Evolutionary conservation across 176 grass and related monocot genomes (phyloP), one percentile per base, ranked within the genome.

Genomic region (Poa annua): DNA sequence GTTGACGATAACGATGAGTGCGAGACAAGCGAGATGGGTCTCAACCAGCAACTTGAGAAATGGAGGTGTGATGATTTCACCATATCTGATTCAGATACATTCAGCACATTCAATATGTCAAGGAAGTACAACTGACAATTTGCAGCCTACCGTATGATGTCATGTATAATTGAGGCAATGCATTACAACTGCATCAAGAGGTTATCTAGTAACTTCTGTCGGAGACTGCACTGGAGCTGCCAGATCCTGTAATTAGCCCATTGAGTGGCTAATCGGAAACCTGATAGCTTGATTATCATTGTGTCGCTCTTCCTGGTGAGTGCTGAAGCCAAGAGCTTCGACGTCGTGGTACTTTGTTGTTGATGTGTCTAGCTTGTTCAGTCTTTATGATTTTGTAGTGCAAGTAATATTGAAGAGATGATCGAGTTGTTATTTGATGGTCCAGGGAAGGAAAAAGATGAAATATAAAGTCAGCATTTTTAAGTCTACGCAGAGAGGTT

Each of bases 61-160:
- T 97, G 95, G 95, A 91, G 89, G 79, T 81, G 51, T 20, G 74
- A 91, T 74, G 85, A 80, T 72, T 87, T 88, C 25, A 85, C 88
- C 77, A 90, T 91, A 79, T 81, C 91, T 0, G 77, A 89, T 79
- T 94, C 88, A 29, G 74, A 80, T 79, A 83, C 86, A 22, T 91
- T 82, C 21, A 86, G 74, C 62, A 71, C 69, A 45, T 65, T 70
- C 53, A 84, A 52, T 32, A 65, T 80, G 32, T 51, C 79, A 53
- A 87, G 70, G 53, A 85, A 77, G 47, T 85, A 87, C 71, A 56
- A 76, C 79, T 76, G 81, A 84, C 4, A 71, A 45, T 53, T 71
- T 45, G 22, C 35, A 29, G 22, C 38, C 7, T 42, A 51, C 34
- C 42, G 38, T 5, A 6, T 57, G 48, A 25, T 55, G 56, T 47